Percentiles rank a stretch among this genome's conserved stretches.
Conservation (phyloP, 805 yeast species). For the Starmera dryadoides region DNA sequence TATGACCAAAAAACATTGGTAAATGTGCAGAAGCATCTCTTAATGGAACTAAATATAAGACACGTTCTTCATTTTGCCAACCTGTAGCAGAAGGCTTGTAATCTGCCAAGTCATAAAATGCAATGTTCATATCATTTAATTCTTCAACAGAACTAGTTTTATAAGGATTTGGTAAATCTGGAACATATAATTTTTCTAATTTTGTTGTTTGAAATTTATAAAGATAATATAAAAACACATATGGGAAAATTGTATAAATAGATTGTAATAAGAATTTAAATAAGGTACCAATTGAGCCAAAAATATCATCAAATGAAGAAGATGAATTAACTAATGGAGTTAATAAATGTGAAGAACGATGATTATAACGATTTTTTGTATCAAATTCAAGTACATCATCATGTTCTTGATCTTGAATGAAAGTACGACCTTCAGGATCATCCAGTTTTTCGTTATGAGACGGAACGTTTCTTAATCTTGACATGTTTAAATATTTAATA, state of each 20-base stretch:
- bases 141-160: constrained; percentile 16
- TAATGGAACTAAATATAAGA: constrained; percentile 80
- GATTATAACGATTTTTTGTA: not conserved
- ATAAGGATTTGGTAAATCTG: constrained; percentile 28
- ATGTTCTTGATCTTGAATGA: not conserved
- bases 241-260: not conserved
- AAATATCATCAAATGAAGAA: not conserved
- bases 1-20: constrained; percentile 82
- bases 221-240: constrained; percentile 1
- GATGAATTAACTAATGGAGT: not conserved
- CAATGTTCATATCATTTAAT: constrained; percentile 36
- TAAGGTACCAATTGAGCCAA: not conserved
- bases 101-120: constrained; percentile 65
- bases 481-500: not conserved
- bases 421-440: not conserved
- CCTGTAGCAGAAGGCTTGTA: constrained; percentile 65
- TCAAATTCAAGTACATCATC: too few species aligned
- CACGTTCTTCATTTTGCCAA: constrained; percentile 73
- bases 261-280: constrained; percentile 1
- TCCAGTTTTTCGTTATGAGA: not conserved
- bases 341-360: not conserved
- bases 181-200: constrained; percentile 18
- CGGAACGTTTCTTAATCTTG: constrained; percentile 1
- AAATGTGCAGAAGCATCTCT: constrained; percentile 89
- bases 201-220: constrained; percentile 6